Evolutionary conservation across 1,284 basidiomycete genomes (phyloP).

Genomic region (Tylopilus microsporus): DNA sequence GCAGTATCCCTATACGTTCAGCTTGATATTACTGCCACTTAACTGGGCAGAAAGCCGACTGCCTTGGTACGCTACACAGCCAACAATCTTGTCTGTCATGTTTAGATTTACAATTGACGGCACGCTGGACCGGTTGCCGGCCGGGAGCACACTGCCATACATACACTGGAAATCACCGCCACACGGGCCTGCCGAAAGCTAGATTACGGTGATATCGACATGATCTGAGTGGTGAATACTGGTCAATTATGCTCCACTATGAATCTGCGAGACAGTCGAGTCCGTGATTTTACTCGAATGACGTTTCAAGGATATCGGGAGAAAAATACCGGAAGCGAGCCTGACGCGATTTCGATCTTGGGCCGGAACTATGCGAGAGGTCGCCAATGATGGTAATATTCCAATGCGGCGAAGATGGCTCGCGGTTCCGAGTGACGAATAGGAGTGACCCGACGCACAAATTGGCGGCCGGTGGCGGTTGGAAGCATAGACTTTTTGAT

Average conservation of each 20-base stretch:
- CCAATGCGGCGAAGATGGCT: background rate
- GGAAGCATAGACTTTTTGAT: slow-evolving; percentile 21
- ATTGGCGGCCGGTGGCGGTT: slow-evolving; percentile 1
- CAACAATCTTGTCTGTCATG: too few relatives aligned
- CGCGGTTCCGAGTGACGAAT: slow-evolving; percentile 23
- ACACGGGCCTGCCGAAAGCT: background rate
- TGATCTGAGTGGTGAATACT: background rate
- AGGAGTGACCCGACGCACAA: background rate
- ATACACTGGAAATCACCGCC: slow-evolving; percentile 16
- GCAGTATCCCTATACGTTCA: too few relatives aligned
- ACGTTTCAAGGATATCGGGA: slow-evolving; percentile 3
- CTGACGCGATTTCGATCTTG: slow-evolving; percentile 11
- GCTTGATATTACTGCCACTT: too few relatives aligned
- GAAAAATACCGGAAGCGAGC: slow-evolving; percentile 16
- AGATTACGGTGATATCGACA: background rate
- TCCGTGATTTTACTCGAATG: background rate
- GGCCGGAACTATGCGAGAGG: background rate
- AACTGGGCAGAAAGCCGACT: background rate
- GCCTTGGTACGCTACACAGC: background rate
- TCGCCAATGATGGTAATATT: slow-evolving; percentile 20
- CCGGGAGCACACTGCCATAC: slow-evolving; percentile 10
- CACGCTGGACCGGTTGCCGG: background rate
- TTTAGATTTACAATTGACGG: too few relatives aligned
- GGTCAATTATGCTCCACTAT: background rate
- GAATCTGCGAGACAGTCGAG: background rate